These are phyloP conservation scores for Spergularia marina DNA, from an alignment of 148 eudicot species.

Conservation along the genomic window DNA sequence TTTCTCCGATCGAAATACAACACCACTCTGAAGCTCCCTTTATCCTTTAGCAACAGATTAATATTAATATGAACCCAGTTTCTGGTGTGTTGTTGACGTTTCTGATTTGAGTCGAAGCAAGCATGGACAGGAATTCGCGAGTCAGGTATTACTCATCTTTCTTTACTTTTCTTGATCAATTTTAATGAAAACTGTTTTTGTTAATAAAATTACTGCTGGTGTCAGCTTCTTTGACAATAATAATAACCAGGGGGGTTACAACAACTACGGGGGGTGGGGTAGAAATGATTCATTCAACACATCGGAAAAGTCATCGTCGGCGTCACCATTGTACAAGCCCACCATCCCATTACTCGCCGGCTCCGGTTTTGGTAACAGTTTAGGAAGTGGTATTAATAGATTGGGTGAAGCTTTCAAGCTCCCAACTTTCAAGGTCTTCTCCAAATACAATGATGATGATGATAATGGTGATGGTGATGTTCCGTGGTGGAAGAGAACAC, in stretches of 20 bases:
- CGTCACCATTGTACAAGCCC: slow-evolving; percentile 27
- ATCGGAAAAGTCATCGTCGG: slow-evolving; percentile 22
- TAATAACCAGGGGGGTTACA: slow-evolving; percentile 7
- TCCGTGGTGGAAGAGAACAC: slow-evolving; percentile 42
- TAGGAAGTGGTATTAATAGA: slow-evolving; percentile 25
- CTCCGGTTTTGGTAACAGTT: slow-evolving; percentile 13
- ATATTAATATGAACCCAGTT: not conserved
- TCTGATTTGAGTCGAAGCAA: not conserved
- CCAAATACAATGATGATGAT: not conserved
- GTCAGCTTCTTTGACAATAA: slow-evolving; percentile 16
- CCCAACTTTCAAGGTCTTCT: slow-evolving; percentile 17
- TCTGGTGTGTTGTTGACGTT: not conserved
- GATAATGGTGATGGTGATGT: slow-evolving; percentile 7
- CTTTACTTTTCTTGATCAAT: not conserved
- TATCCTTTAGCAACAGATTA: not conserved
- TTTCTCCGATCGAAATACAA: not conserved
- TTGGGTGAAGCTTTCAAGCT: slow-evolving; percentile 29
- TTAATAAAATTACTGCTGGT: not conserved
- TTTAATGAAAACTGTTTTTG: too few relatives aligned
- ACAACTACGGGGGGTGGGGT: slow-evolving; percentile 20
- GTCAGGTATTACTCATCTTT: slow-evolving; percentile 26
- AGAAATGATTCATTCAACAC: slow-evolving; percentile 15
- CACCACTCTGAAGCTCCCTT: too few relatives aligned
- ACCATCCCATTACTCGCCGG: slow-evolving; percentile 24
- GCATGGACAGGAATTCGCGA: slow-evolving; percentile 26